Conservation (phyloP, 306 rosid genomes). For the Phaseolus lunatus region DNA sequence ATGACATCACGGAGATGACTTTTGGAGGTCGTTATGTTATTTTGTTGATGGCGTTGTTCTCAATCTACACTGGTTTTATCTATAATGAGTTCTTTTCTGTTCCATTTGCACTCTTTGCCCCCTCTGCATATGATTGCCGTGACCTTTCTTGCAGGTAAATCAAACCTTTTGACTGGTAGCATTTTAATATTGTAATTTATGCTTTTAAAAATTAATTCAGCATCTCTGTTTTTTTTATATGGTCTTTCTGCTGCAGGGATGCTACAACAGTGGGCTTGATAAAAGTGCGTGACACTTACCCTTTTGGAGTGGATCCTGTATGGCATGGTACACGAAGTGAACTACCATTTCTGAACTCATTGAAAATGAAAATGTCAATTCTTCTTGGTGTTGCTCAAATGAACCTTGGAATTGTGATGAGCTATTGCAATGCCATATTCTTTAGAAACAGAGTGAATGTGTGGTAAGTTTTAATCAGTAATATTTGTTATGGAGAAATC, state of each 20-base stretch:
- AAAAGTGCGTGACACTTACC: conserved; percentile 81
- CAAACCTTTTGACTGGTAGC: conserved; percentile 41
- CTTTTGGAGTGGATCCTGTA: conserved; percentile 97
- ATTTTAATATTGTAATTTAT: conserved; percentile 23
- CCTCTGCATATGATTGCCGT: conserved; percentile 90
- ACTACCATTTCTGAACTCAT: conserved; percentile 93
- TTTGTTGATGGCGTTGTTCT: conserved; percentile 88
- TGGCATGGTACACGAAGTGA: conserved; percentile 97
- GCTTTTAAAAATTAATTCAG: conserved; percentile 33
- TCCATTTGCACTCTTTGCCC: conserved; percentile 85
- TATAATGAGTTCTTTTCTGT: conserved; percentile 96
- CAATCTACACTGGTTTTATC: conserved; percentile 93
- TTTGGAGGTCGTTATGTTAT: conserved; percentile 98
- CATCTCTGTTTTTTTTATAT: conserved; percentile 27
- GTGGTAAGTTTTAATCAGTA: conserved; percentile 69
- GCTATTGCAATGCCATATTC: conserved; percentile 86
- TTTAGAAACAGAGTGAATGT: conserved; percentile 69
- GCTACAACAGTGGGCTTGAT: conserved; percentile 84
- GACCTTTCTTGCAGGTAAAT: conserved; percentile 86
- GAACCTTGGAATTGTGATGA: conserved; percentile 94
- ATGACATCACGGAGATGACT: conserved; percentile 93
- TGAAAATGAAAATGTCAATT: conserved; percentile 99
- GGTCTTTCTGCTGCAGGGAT: conserved; percentile 58
- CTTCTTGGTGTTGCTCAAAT: conserved; percentile 94
- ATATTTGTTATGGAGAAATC: conserved; percentile 25